phyloP scores from a whole-genome alignment of 257 asterid genomes.

The Ehretia macrophylla region DNA sequence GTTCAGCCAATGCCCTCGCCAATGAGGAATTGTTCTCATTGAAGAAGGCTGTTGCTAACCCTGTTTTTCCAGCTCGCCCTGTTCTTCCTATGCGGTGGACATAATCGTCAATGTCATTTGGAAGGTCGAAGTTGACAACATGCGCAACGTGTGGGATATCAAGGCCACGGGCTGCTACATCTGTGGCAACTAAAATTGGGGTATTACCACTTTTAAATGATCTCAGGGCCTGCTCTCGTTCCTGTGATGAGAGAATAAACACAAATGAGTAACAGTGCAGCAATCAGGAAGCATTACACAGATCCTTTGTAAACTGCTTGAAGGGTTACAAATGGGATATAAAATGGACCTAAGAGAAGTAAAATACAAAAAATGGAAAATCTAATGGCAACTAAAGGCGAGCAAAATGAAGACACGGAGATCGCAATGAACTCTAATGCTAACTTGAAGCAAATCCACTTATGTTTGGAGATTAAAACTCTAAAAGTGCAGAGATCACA shows the following conservation, averaged over 20 bases:
- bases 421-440: too few species aligned
- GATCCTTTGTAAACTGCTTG: too few species aligned
- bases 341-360: too few species aligned
- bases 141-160: conserved; percentile 96
- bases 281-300: too few species aligned
- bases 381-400: too few species aligned
- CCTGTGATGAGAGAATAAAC: conserved; percentile 35
- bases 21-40: conserved; percentile 70
- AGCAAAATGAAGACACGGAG: too few species aligned
- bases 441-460: too few species aligned
- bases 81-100: conserved; percentile 98
- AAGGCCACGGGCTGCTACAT: conserved; percentile 97
- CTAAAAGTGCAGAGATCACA: too few species aligned
- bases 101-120: conserved; percentile 87
- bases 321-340: too few species aligned
- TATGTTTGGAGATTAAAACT: too few species aligned
- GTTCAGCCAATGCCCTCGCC: conserved; percentile 69
- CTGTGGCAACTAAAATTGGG: conserved; percentile 93
- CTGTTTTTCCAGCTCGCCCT: conserved; percentile 90
- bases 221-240: conserved; percentile 80
- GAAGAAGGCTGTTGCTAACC: conserved; percentile 91
- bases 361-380: too few species aligned
- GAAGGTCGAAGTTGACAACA: conserved; percentile 91
- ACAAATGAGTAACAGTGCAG: too few species aligned
- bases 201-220: conserved; percentile 81